Evolutionary conservation across 495 filamentous ascomycete species (phyloP), one percentile per base, ranked within the genome.

Genomic region (Penicillium silybi): DNA sequence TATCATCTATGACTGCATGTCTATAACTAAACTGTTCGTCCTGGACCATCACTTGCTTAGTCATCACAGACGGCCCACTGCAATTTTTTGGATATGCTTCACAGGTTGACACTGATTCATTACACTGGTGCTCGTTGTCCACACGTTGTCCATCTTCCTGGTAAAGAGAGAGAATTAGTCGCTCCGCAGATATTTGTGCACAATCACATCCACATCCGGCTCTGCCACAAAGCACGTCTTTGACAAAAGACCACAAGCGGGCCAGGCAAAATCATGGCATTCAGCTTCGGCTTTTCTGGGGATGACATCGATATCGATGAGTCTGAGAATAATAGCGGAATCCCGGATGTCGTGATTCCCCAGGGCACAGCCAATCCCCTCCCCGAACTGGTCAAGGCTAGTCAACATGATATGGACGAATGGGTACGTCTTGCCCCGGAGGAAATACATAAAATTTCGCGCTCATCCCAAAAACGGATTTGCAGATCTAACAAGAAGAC

Each of bases 201-300:
- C 41, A 43, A 25, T 25, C n/a, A 25, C 15, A 20, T 43, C 41
- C 6, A n/a, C 19, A 15, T 13, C 4, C 6, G 6, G 8, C 11
- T 13, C 2, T 19, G 2, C 6, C 22, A n/a, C 41, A n/a, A 15
- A n/a, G 18, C 22, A 26, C 18, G 25, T 43, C 10, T 43, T 25
- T 23, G 41, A n/a, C 20, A 10, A 5, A 27, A 22, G 35, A 9
- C 2, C 46, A n/a, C 19, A 15, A 23, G 26, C 35, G 35, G 15
- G 35, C 35, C 11, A 16, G 26, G 4, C 37, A 6, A 17, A 9
- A 39, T 5, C 15, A 66, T 66, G 63, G 52, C 74, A 4, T 93
- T 96, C 69, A 87, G 80, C 53, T 96, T 96, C 58, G 84, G 84
- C 27, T 95, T 96, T 65, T 80, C 80, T 1, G 89, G 86, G 8